Percentiles rank a stretch among this genome's conserved stretches.
phyloP scores from a whole-genome alignment of 164 flowering plant species.

The Platanus orientalis region DNA sequence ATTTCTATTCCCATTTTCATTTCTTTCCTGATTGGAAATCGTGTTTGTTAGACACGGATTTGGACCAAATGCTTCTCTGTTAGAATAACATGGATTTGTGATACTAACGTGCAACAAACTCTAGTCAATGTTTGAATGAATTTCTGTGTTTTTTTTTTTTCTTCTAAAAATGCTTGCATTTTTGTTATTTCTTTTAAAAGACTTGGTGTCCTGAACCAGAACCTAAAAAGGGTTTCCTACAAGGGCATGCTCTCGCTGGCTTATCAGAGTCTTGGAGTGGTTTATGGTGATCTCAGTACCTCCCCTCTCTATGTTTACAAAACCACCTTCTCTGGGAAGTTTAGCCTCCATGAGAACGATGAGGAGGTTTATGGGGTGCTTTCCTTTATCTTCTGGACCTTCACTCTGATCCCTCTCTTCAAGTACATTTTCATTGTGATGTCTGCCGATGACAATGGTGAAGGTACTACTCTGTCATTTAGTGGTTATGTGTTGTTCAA shows the following conservation, averaged over 20 bases:
- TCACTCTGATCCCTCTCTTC: conserved; percentile 58
- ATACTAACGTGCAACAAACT: background rate
- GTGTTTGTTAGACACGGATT: too few species aligned
- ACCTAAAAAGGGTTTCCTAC: conserved; percentile 37
- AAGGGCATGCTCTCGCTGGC: conserved; percentile 49
- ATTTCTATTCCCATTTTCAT: background rate
- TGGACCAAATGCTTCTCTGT: too few species aligned
- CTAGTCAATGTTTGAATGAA: background rate
- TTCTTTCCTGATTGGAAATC: background rate
- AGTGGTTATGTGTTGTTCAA: background rate
- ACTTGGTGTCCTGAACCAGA: conserved; percentile 33
- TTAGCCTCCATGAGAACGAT: conserved; percentile 54
- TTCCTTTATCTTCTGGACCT: conserved; percentile 76
- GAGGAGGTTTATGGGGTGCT: conserved; percentile 68
- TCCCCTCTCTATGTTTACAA: conserved; percentile 82
- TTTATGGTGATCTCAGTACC: conserved; percentile 74
- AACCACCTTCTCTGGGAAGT: conserved; percentile 61
- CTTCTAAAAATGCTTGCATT: background rate
- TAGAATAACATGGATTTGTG: background rate
- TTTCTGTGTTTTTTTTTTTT: too few species aligned
- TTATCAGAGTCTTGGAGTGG: conserved; percentile 78
- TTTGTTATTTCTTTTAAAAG: conserved; percentile 1
- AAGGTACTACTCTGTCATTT: conserved; percentile 39
- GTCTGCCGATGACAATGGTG: conserved; percentile 78
- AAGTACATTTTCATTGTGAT: conserved; percentile 65